Evolutionary conservation across 768 basidiomycete species (phyloP).

Genomic region (Tulasnella sp.): DNA sequence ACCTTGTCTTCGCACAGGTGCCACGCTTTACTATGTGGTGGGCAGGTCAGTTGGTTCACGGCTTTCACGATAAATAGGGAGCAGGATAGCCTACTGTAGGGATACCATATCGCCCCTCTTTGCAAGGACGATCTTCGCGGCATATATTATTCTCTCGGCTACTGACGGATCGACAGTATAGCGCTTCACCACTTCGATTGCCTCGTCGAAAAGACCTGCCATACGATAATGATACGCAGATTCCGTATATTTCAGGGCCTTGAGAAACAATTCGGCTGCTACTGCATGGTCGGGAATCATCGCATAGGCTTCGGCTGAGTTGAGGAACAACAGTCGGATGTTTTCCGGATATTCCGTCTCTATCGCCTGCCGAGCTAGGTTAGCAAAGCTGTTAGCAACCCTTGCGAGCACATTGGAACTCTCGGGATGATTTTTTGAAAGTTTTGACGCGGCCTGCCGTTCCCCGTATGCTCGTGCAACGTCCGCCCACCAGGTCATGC

Average conservation of each 20-base stretch:
- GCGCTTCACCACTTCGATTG: conserved; percentile 2
- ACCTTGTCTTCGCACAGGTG: conserved; percentile 51
- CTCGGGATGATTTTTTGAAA: too few relatives aligned
- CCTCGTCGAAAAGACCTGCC: conserved; percentile 18
- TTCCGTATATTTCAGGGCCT: conserved; percentile 14
- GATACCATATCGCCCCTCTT: conserved; percentile 34
- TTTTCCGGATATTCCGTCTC: background rate
- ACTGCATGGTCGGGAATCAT: background rate
- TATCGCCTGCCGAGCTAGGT: background rate
- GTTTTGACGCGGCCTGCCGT: conserved; percentile 10
- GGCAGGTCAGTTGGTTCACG: conserved; percentile 33
- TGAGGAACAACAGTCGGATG: background rate
- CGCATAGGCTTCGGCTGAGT: background rate
- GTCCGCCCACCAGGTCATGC: background rate
- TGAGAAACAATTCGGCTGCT: background rate
- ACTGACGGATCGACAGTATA: conserved; percentile 41
- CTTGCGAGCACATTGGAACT: too few relatives aligned
- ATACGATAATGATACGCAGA: conserved; percentile 17
- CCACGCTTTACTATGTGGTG: conserved; percentile 45
- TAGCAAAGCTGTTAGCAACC: too few relatives aligned
- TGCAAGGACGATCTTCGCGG: conserved; percentile 50
- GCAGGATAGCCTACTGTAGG: background rate
- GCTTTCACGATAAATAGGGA: conserved; percentile 35
- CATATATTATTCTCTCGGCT: conserved; percentile 41
- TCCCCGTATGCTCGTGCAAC: conserved; percentile 14